These are phyloP conservation scores for Actinomortierella wolfii DNA, from an alignment of 371 early-diverging fungal species.

Conservation along the genomic window DNA sequence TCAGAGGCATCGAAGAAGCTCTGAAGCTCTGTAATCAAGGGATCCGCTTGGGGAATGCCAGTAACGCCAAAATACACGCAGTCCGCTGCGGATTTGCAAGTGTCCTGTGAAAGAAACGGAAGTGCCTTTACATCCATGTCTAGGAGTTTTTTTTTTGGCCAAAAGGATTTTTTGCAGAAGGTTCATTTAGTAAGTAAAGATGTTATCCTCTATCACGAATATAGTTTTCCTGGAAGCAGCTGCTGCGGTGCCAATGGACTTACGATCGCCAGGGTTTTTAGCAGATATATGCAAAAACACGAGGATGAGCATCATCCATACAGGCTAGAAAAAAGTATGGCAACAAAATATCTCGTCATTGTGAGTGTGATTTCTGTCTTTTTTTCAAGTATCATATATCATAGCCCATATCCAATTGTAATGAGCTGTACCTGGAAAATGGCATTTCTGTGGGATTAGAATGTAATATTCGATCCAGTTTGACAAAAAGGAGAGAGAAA, in stretches of 20 bases:
- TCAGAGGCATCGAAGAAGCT: conserved; percentile 46
- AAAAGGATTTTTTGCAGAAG: too few relatives aligned
- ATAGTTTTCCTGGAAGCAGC: neutral
- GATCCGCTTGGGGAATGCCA: conserved; percentile 34
- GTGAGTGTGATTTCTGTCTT: too few relatives aligned
- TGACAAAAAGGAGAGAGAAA: neutral
- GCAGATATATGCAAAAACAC: conserved; percentile 44
- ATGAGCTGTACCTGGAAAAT: conserved; percentile 40
- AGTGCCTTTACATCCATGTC: conserved; percentile 37
- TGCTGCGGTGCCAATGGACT: neutral
- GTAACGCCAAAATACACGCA: conserved; percentile 50
- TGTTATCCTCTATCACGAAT: too few relatives aligned
- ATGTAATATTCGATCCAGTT: too few relatives aligned
- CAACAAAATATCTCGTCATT: too few relatives aligned
- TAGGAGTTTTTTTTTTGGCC: too few relatives aligned
- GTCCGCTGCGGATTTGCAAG: conserved; percentile 32
- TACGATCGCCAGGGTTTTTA: conserved; percentile 23
- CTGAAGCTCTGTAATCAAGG: conserved; percentile 36
- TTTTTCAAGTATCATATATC: too few relatives aligned
- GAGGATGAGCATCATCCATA: conserved; percentile 45
- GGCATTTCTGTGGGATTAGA: conserved; percentile 41
- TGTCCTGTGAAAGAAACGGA: conserved; percentile 38
- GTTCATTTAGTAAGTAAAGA: too few relatives aligned
- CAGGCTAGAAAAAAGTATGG: conserved; percentile 11
- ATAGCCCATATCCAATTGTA: too few relatives aligned